A percentile compares a stretch with the other conserved stretches of the same genome.
Evolutionary conservation across 1,284 basidiomycete species (phyloP).

Genomic region (Pseudozyma sp.): DNA sequence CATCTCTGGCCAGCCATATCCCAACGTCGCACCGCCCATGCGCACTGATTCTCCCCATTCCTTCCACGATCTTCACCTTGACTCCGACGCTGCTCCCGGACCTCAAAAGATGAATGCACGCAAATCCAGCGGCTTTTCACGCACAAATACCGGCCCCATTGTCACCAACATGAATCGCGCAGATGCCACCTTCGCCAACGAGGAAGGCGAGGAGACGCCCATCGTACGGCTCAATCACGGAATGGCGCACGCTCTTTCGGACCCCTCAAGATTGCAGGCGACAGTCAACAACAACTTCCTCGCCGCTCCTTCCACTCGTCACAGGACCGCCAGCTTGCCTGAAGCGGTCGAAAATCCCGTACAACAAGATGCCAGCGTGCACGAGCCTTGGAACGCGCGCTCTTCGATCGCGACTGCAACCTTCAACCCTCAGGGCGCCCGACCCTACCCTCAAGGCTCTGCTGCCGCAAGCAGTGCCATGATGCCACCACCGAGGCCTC

Average conservation of each 20-base stretch:
- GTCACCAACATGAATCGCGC: conserved; percentile 52
- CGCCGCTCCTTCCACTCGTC: conserved; percentile 23
- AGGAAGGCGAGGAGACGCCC: conserved; percentile 61
- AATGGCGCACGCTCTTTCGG: conserved; percentile 21
- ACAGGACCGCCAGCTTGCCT: conserved; percentile 41
- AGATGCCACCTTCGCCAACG: conserved; percentile 25
- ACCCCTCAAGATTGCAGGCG: conserved; percentile 24
- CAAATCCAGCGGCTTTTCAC: conserved; percentile 48
- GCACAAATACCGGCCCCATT: conserved; percentile 52
- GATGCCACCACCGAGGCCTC: conserved; percentile 41
- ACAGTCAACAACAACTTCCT: conserved; percentile 27
- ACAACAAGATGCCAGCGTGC: conserved; percentile 12
- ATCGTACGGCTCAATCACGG: conserved; percentile 37
- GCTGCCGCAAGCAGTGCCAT: conserved; percentile 15
- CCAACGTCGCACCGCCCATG: conserved; percentile 19
- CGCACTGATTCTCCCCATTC: conserved; percentile 53
- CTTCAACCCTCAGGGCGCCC: conserved; percentile 4
- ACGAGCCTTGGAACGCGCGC: conserved; percentile 22
- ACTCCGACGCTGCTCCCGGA: conserved; percentile 37
- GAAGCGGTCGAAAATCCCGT: conserved; percentile 20
- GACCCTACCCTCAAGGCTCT: conserved; percentile 14
- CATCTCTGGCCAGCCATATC: conserved; percentile 24
- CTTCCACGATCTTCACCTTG: conserved; percentile 35
- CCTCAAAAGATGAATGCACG: conserved; percentile 24
- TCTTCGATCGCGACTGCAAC: conserved; percentile 12